These are phyloP conservation scores for Papiliotrema fonsecae DNA, from an alignment of 1,284 basidiomycete genomes.

Conservation along the genomic window DNA sequence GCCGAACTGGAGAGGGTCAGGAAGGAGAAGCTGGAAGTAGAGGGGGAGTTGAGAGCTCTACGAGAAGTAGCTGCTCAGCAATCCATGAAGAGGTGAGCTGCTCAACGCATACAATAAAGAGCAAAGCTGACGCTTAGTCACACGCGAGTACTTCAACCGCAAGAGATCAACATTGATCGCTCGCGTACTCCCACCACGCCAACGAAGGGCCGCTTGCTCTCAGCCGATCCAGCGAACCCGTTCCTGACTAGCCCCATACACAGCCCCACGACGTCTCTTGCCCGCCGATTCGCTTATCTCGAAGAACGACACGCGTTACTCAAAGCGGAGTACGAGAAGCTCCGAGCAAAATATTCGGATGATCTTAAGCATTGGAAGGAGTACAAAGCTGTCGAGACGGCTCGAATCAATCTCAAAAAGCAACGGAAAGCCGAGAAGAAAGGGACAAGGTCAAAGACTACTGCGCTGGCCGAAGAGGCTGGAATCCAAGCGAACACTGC, in stretches of 20 bases:
- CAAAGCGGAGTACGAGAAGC: slow-evolving; percentile 18
- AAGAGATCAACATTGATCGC: background rate
- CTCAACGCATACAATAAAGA: background rate
- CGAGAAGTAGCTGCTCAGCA: background rate
- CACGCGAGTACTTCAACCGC: background rate
- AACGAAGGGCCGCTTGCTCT: background rate
- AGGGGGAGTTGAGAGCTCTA: background rate
- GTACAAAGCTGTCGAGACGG: slow-evolving; percentile 25
- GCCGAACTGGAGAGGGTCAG: background rate
- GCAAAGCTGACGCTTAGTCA: background rate
- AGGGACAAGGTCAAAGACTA: background rate
- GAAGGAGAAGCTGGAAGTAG: slow-evolving; percentile 2
- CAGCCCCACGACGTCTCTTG: background rate
- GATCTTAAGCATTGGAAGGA: slow-evolving; percentile 32
- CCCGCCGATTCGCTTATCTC: slow-evolving; percentile 17
- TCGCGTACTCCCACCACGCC: background rate
- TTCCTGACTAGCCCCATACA: background rate
- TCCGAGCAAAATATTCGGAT: slow-evolving; percentile 16
- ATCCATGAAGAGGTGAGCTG: background rate
- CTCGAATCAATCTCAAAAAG: slow-evolving; percentile 20
- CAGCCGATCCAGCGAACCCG: background rate
- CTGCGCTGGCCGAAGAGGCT: background rate
- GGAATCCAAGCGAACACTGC: background rate
- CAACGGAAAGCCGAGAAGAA: slow-evolving; percentile 17
- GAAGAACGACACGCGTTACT: slow-evolving; percentile 22